These are phyloP conservation scores for Penicillium freii DNA, from an alignment of 2,329 filamentous ascomycete genomes.

Conservation along the genomic window DNA sequence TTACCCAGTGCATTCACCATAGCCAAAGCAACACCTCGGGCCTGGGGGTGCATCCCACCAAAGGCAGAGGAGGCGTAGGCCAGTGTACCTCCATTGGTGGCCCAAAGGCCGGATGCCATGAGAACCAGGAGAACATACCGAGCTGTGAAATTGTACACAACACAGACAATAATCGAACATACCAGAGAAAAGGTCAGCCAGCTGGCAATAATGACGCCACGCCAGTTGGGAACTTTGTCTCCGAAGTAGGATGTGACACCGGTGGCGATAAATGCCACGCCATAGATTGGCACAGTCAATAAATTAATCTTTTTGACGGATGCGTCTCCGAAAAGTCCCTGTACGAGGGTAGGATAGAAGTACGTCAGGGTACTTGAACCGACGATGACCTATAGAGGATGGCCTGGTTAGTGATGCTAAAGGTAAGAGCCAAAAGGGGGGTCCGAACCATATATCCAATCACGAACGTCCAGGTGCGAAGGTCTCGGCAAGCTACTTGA, in stretches of 20 bases:
- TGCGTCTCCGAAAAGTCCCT: constrained; percentile 26
- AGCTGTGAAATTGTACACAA: constrained; percentile 52
- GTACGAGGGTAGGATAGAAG: constrained; percentile 33
- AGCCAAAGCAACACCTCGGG: constrained; percentile 53
- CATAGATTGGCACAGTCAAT: constrained; percentile 52
- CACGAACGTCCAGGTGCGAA: constrained; percentile 43
- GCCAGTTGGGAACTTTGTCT: constrained; percentile 47
- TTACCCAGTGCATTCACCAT: constrained; percentile 57
- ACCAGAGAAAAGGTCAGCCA: constrained; percentile 48
- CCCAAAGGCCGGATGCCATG: constrained; percentile 57
- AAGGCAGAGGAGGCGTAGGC: constrained; percentile 55
- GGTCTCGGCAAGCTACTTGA: constrained; percentile 21
- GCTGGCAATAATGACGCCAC: constrained; percentile 50
- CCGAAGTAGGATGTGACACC: constrained; percentile 48
- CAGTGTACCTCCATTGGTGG: constrained; percentile 52
- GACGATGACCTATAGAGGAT: constrained; percentile 30
- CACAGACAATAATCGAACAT: constrained; percentile 43
- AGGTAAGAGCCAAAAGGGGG: neutral
- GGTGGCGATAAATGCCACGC: constrained; percentile 52
- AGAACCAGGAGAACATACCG: constrained; percentile 56
- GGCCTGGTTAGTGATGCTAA: neutral
- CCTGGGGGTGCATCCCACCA: constrained; percentile 49
- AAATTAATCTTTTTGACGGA: constrained; percentile 26
- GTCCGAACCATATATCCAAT: constrained; percentile 42
- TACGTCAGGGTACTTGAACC: constrained; percentile 36